Conservation (phyloP, 2,329 filamentous ascomycete genomes). For the Aureobasidium sp. region DNA sequence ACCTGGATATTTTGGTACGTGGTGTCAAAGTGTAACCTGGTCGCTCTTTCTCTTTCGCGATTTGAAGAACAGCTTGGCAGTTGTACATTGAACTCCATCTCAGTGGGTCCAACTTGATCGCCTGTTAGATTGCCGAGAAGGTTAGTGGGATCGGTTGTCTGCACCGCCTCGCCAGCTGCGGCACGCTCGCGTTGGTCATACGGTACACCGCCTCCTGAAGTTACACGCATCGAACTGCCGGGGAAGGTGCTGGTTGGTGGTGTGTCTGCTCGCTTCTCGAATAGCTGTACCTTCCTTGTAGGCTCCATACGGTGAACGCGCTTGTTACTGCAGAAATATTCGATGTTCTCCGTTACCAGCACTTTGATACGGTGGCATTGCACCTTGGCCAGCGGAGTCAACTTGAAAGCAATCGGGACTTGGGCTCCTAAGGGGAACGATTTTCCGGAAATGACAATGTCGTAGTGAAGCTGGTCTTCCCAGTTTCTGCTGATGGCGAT, state of each 20-base stretch:
- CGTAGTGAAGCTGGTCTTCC: conserved; percentile 93
- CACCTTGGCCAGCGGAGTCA: conserved; percentile 87
- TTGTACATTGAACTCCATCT: conserved; percentile 91
- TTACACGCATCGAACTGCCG: conserved; percentile 65
- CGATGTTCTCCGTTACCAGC: conserved; percentile 79
- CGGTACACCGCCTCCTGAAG: conserved; percentile 72
- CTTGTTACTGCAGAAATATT: conserved; percentile 83
- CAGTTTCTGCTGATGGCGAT: conserved; percentile 90
- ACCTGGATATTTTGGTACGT: conserved; percentile 92
- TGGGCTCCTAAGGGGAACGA: conserved; percentile 82
- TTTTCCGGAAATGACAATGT: conserved; percentile 93
- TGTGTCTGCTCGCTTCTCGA: conserved; percentile 80
- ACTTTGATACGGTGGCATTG: conserved; percentile 90
- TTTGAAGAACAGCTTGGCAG: conserved; percentile 82
- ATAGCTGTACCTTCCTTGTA: conserved; percentile 72
- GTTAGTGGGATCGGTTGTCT: conserved; percentile 53
- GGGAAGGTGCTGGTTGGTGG: conserved; percentile 64
- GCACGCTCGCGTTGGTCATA: conserved; percentile 51
- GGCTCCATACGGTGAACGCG: conserved; percentile 78
- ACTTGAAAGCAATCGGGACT: conserved; percentile 88
- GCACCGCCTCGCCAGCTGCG: conserved; percentile 46
- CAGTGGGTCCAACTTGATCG: conserved; percentile 74
- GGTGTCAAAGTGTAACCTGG: conserved; percentile 75
- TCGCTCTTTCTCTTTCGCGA: conserved; percentile 57
- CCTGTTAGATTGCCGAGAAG: conserved; percentile 71